Evolutionary conservation across 169 alveolate species (phyloP), one percentile per base, ranked within the genome.

Genomic region (Neospora caninum): DNA sequence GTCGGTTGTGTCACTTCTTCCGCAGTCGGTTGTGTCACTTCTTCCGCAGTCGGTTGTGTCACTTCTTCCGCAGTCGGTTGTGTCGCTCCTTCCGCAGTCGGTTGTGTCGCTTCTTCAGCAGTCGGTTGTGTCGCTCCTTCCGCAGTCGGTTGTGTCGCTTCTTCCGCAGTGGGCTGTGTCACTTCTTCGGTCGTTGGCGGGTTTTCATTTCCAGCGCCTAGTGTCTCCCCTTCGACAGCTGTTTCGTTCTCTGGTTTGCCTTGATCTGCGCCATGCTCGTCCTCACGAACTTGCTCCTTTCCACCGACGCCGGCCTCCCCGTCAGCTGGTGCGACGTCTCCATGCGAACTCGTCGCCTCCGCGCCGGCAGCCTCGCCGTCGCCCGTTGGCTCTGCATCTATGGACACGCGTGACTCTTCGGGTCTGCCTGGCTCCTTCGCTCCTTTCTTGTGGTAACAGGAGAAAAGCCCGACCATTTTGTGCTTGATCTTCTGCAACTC

Each of bases 381-480:
- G 9, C 27, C 86, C 13, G 18, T 22, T 0, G 73, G 16, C 25
- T 10, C 86, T 13, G 86, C 86, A 4, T n/a, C 43, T 36, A 78
- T 10, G 45, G 86, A 6, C n/a, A 78, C 42, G 41, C 43, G 2
- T 78, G 86, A 78, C 42, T 38, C n/a, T n/a, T 38, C 43, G 20
- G 29, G 22, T 25, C 86, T 38, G 22, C 1, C 31, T 4, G 86
- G 86, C 42, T 78, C 86, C 86, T 78, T 78, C 42, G 27, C 86
- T 20, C 86, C 86, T n/a, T 78, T 78, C 86, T 78, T 78, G 86
- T 78, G 9, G 86, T 29, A 78, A 78, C 86, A 78, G 27, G 45
- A 43, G 45, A 78, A 38, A 2, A 78, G 31, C 7, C 39, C 86
- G 39, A n/a, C 43, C 22, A 78, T 16, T n/a, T 78, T 78, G 27